These are phyloP conservation scores for Proteromonas lacertae DNA, from an alignment of 352 stramenopile species.

Conservation along the genomic window DNA sequence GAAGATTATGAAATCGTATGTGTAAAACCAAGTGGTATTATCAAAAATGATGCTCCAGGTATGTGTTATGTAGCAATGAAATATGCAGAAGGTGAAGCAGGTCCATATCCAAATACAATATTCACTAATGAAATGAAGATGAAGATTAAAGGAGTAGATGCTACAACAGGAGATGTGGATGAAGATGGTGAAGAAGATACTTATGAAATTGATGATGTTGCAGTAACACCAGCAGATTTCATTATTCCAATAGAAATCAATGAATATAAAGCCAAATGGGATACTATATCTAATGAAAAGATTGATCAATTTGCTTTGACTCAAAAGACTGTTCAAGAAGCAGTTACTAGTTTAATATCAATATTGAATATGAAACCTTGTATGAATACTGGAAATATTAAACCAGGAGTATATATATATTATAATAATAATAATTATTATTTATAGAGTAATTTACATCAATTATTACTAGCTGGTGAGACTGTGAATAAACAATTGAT, in stretches of 20 bases:
- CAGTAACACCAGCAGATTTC: slow-evolving; percentile 52
- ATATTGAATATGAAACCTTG: slow-evolving; percentile 86
- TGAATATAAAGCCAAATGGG: slow-evolving; percentile 81
- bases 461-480: slow-evolving; percentile 69
- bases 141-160: slow-evolving; percentile 64
- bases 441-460: slow-evolving; percentile 40
- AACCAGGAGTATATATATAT: slow-evolving; percentile 28
- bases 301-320: slow-evolving; percentile 60
- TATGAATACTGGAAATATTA: slow-evolving; percentile 60
- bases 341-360: slow-evolving; percentile 64
- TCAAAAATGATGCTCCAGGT: slow-evolving; percentile 61
- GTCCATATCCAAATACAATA: slow-evolving; percentile 31
- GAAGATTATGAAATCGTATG: slow-evolving; percentile 56
- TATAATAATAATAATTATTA: slow-evolving; percentile 8
- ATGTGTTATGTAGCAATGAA: slow-evolving; percentile 66
- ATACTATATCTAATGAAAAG: slow-evolving; percentile 66
- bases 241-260: slow-evolving; percentile 67
- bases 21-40: slow-evolving; percentile 34
- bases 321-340: slow-evolving; percentile 80
- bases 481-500: slow-evolving; percentile 73
- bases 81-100: slow-evolving; percentile 15
- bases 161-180: slow-evolving; percentile 46
- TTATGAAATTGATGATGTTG: slow-evolving; percentile 84
- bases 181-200: slow-evolving; percentile 70
- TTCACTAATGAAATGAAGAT: slow-evolving; percentile 78